These are phyloP conservation scores for Linnemannia schmuckeri DNA, from an alignment of 192 early-diverging fungal species.

Conservation along the genomic window DNA sequence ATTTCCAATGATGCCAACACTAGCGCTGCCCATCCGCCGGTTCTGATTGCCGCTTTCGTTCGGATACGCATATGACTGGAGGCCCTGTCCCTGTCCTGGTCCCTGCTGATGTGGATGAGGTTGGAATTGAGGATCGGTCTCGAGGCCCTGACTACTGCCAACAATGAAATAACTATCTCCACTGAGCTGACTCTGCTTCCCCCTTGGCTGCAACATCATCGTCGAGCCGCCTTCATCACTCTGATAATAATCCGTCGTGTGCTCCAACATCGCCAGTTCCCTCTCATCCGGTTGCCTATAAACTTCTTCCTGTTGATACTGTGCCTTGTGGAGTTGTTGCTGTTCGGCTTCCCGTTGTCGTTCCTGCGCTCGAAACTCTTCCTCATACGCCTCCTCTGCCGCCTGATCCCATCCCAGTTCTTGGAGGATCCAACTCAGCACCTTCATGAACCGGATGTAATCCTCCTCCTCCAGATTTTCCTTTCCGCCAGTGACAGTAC, in stretches of 20 bases:
- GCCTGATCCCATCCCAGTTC: constrained; percentile 57
- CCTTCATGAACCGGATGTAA: constrained; percentile 67
- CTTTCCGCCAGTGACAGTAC: neutral
- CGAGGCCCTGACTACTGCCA: neutral
- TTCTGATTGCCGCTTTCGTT: neutral
- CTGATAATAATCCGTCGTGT: neutral
- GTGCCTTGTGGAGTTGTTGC: neutral
- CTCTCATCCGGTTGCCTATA: neutral
- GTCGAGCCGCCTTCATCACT: neutral
- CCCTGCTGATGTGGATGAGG: neutral
- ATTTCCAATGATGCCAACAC: neutral
- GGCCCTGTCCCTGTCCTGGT: too few species aligned
- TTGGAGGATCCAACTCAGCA: constrained; percentile 60
- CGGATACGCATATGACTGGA: neutral
- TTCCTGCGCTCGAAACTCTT: constrained; percentile 28
- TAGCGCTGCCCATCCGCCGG: neutral
- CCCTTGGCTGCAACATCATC: neutral
- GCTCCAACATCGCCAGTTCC: neutral
- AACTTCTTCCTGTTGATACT: neutral
- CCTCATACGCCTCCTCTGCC: constrained; percentile 40
- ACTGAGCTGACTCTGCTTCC: constrained; percentile 22
- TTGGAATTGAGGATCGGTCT: neutral
- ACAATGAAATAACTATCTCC: constrained; percentile 29
- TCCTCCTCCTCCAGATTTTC: constrained; percentile 54
- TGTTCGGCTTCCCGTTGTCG: constrained; percentile 12